These are phyloP conservation scores for Usnea hakonensis DNA, from an alignment of 495 filamentous ascomycete genomes.

Conservation along the genomic window DNA sequence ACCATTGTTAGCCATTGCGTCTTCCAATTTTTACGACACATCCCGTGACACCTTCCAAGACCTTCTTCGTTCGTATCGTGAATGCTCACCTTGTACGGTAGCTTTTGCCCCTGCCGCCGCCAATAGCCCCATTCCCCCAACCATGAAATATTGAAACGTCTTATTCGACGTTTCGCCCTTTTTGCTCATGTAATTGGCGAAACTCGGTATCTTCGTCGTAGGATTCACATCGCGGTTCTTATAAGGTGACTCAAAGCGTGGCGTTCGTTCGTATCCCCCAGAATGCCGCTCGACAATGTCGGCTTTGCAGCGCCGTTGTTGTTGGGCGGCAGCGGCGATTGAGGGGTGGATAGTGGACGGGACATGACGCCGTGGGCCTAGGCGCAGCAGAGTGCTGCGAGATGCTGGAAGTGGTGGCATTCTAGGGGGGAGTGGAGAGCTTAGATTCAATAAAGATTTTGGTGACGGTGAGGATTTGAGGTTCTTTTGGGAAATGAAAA, in stretches of 20 bases:
- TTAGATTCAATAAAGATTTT: neutral
- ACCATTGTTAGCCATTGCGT: slow-evolving; percentile 6
- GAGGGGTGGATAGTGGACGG: slow-evolving; percentile 16
- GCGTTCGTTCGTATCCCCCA: slow-evolving; percentile 35
- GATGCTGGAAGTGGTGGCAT: slow-evolving; percentile 45
- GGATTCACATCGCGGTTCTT: slow-evolving; percentile 34
- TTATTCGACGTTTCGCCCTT: slow-evolving; percentile 58
- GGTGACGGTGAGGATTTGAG: neutral
- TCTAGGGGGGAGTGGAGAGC: slow-evolving; percentile 21
- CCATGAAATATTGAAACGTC: slow-evolving; percentile 97
- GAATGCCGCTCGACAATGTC: slow-evolving; percentile 26
- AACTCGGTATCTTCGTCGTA: slow-evolving; percentile 77
- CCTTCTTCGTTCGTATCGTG: neutral
- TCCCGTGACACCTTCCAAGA: slow-evolving; percentile 1
- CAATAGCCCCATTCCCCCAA: slow-evolving; percentile 85
- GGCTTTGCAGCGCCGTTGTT: slow-evolving; percentile 44
- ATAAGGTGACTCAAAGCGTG: slow-evolving; percentile 48
- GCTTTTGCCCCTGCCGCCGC: slow-evolving; percentile 89
- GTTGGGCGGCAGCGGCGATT: slow-evolving; percentile 36
- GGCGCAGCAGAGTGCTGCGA: slow-evolving; percentile 43
- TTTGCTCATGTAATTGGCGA: slow-evolving; percentile 75
- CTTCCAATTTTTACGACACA: neutral
- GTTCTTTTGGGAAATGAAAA: neutral
- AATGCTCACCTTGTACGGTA: slow-evolving; percentile 82
- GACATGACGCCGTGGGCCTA: slow-evolving; percentile 44